Percentiles rank a stretch among this genome's conserved stretches.
These are phyloP conservation scores for Alternaria hordeiaustralica DNA, from an alignment of 2,329 filamentous ascomycete species.

Conservation along the genomic window DNA sequence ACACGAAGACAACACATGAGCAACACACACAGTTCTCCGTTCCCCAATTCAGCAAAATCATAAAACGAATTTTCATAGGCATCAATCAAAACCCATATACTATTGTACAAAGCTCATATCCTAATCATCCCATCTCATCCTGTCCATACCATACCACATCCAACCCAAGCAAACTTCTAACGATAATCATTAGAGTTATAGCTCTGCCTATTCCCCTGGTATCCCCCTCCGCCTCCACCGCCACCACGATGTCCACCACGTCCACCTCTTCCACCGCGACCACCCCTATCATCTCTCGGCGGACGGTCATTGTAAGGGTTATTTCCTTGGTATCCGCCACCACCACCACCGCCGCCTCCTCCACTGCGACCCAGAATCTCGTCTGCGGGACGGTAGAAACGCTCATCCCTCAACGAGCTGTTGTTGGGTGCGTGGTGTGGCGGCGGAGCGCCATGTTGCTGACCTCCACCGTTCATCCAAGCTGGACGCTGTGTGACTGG, in stretches of 20 bases:
- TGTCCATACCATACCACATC: neutral
- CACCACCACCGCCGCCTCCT: slow-evolving; percentile 15
- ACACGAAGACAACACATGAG: too few species aligned
- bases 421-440: slow-evolving; percentile 28
- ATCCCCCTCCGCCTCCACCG: slow-evolving; percentile 18
- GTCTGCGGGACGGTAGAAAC: slow-evolving; percentile 33
- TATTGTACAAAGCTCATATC: slow-evolving; percentile 1
- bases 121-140: neutral
- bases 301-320: slow-evolving; percentile 30
- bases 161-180: neutral
- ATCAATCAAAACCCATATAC: neutral
- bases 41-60: too few species aligned
- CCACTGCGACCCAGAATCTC: slow-evolving; percentile 35
- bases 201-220: slow-evolving; percentile 16
- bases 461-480: slow-evolving; percentile 28
- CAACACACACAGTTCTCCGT: neutral
- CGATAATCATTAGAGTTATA: slow-evolving; percentile 29
- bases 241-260: slow-evolving; percentile 37
- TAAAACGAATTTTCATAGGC: neutral
- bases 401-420: slow-evolving; percentile 29
- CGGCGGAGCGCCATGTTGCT: slow-evolving; percentile 28
- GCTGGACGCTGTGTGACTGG: slow-evolving; percentile 21
- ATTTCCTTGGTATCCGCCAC: slow-evolving; percentile 24
- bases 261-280: slow-evolving; percentile 29
- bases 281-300: slow-evolving; percentile 22